phyloP scores from a whole-genome alignment of 2,329 filamentous ascomycete species.

The Pochonia chlamydosporia region DNA sequence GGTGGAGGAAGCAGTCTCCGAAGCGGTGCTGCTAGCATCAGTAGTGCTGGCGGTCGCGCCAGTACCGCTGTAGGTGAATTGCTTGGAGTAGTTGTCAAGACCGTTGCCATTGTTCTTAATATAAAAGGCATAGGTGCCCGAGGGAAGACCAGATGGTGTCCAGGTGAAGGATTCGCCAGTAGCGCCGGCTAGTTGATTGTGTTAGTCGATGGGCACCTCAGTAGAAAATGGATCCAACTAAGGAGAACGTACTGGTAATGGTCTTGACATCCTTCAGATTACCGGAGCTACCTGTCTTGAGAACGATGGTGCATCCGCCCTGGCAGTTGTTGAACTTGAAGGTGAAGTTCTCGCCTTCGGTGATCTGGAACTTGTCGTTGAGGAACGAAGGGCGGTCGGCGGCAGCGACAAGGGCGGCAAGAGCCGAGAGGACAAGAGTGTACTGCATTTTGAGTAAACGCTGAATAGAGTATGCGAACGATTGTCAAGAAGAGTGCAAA shows the following conservation, averaged over 20 bases:
- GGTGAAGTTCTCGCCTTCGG: slow-evolving; percentile 24
- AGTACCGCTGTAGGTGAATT: slow-evolving; percentile 24
- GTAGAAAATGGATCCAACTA: neutral
- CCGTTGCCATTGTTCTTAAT: slow-evolving; percentile 21
- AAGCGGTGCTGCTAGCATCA: slow-evolving; percentile 4
- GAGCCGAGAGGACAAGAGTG: slow-evolving; percentile 23
- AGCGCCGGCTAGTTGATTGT: slow-evolving; percentile 10
- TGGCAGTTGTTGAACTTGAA: slow-evolving; percentile 26
- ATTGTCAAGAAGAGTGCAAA: neutral
- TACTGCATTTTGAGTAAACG: slow-evolving; percentile 29
- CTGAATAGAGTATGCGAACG: neutral
- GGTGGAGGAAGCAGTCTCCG: slow-evolving; percentile 9
- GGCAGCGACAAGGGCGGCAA: slow-evolving; percentile 20
- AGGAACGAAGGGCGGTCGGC: slow-evolving; percentile 24
- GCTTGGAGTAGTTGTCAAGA: slow-evolving; percentile 26
- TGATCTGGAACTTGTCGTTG: slow-evolving; percentile 24
- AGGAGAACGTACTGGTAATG: slow-evolving; percentile 23
- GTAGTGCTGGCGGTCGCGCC: slow-evolving; percentile 10
- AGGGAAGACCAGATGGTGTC: slow-evolving; percentile 19
- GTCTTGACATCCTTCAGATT: slow-evolving; percentile 24
- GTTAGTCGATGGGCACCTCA: neutral
- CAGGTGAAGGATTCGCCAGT: slow-evolving; percentile 20
- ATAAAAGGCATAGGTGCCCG: slow-evolving; percentile 29
- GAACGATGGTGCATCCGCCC: slow-evolving; percentile 26
- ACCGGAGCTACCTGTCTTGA: slow-evolving; percentile 25